Base-by-base conservation (phyloP, 495 filamentous ascomycete genomes). In the Hypoxylon fragiforme region DNA sequence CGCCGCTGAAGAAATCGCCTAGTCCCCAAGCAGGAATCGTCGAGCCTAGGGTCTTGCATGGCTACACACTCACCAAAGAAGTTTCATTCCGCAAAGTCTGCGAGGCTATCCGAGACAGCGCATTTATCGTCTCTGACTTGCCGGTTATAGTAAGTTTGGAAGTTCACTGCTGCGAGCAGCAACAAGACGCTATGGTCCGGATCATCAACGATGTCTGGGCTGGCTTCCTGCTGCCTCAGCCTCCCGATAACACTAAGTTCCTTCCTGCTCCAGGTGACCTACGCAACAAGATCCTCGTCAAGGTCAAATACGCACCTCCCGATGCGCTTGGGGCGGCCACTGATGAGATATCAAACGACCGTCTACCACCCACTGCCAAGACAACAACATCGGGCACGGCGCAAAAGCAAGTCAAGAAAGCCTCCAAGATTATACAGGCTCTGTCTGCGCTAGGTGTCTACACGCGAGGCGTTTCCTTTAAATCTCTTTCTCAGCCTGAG, bases 81-180 rank as follows among this genome's bases (percentile, higher is more conserved):
- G 81, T 95, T 8, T 78, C 85, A 0, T 97, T 97, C 70, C 84
- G 90, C 24, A 81, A 87, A 12, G 91, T 96, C 1, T 96, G 90
- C 69, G 74, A 78, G 44, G 83, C 89, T 0, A 91, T 97, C 40
- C 75, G 83, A 14, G 84, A 96, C 37, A 80, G 85, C 60, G 89
- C 88, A 0, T 97, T 97, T 62, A 73, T 84, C 5, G 78, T 75
- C 2, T 70, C 71, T 13, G 85, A 95, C 42, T 72, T 92, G 0
- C 92, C 92, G 0, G 73, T 97, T 1, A 91, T 97, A 30, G 83
- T 96, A 51, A 94, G 89, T 59, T 75, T 97, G 7, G 92, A 97
- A 67, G 89, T 96, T 0, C 92, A 96, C 71, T 89, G 88, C 22
- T 76, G 77, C 52, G 66, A 79, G 0, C 80, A 85, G 35, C 92